Percentiles rank a stretch among this genome's conserved stretches.
Evolutionary conservation across 2,329 filamentous ascomycete genomes (phyloP).

Genomic region (Mollisiaceae sp.): DNA sequence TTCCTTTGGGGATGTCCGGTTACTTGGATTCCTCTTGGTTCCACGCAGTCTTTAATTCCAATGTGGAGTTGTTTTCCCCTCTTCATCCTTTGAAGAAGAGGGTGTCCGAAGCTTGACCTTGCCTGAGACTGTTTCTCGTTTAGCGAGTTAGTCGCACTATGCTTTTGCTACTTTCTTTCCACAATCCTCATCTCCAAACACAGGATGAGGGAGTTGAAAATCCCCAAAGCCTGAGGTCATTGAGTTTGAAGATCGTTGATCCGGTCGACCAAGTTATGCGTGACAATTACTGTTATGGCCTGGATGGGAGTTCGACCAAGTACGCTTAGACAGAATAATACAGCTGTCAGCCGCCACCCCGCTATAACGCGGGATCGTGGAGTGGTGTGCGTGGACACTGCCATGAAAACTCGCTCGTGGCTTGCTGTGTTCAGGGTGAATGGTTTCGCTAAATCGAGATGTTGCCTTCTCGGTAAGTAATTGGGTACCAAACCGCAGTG

Average conservation of each 20-base stretch:
- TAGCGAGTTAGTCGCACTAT: not conserved
- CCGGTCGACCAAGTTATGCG: not conserved
- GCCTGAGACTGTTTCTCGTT: not conserved
- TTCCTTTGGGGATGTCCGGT: slow-evolving; percentile 7
- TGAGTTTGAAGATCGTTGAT: not conserved
- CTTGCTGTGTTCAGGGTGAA: not conserved
- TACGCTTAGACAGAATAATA: not conserved
- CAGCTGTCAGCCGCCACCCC: slow-evolving; percentile 10
- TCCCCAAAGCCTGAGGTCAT: not conserved
- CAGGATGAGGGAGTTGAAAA: not conserved
- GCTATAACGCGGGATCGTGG: slow-evolving; percentile 1
- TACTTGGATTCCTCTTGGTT: not conserved
- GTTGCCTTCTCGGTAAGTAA: not conserved
- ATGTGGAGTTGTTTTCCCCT: slow-evolving; percentile 5
- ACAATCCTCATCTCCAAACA: not conserved
- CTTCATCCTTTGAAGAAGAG: slow-evolving; percentile 2
- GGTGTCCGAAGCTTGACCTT: not conserved
- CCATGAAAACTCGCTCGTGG: slow-evolving; percentile 3
- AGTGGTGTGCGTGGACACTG: slow-evolving; percentile 3
- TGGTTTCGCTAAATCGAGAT: not conserved
- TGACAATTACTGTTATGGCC: not conserved
- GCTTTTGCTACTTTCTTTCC: slow-evolving; percentile 5
- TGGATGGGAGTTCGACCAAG: not conserved
- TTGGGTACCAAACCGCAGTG: slow-evolving; percentile 4
- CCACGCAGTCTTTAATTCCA: not conserved